A percentile compares a stretch with the other conserved stretches of the same genome.
phyloP scores from a whole-genome alignment of 179 eudicot species.

The Spinacia oleracea region DNA sequence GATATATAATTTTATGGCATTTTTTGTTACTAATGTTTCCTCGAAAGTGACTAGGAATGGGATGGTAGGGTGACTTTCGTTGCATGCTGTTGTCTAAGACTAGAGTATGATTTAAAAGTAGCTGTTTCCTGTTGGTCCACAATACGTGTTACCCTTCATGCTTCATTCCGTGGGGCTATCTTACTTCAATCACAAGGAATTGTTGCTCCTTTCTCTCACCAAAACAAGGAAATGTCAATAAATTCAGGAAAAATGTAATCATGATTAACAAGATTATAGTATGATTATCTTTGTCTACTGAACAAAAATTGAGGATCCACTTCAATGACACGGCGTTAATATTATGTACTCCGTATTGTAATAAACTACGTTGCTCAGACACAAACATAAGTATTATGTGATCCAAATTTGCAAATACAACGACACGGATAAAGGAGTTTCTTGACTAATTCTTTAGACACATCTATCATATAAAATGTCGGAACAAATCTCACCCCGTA shows the following conservation, averaged over 20 bases:
- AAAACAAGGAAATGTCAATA: not conserved
- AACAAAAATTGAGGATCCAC: not conserved
- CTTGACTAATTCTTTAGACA: no score
- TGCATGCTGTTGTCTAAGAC: slow-evolving; percentile 18
- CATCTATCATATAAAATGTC: no score
- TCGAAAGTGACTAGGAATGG: slow-evolving; percentile 23
- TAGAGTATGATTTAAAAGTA: slow-evolving; percentile 8
- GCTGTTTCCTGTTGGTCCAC: slow-evolving; percentile 6
- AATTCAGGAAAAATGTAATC: not conserved
- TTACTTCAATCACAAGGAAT: slow-evolving; percentile 1
- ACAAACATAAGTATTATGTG: no score
- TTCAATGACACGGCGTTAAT: not conserved
- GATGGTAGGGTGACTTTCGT: slow-evolving; percentile 15
- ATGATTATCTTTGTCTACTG: not conserved
- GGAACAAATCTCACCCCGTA: no score
- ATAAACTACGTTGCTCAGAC: no score
- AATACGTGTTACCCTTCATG: slow-evolving; percentile 5
- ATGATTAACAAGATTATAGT: not conserved
- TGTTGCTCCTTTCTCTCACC: not conserved
- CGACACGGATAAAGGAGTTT: no score
- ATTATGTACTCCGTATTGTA: no score
- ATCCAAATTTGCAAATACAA: no score
- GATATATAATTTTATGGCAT: no score
- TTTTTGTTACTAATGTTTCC: not conserved
- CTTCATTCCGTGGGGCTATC: slow-evolving; percentile 13